phyloP scores from a whole-genome alignment of 1,284 basidiomycete species.

The Ganoderma boninense region DNA sequence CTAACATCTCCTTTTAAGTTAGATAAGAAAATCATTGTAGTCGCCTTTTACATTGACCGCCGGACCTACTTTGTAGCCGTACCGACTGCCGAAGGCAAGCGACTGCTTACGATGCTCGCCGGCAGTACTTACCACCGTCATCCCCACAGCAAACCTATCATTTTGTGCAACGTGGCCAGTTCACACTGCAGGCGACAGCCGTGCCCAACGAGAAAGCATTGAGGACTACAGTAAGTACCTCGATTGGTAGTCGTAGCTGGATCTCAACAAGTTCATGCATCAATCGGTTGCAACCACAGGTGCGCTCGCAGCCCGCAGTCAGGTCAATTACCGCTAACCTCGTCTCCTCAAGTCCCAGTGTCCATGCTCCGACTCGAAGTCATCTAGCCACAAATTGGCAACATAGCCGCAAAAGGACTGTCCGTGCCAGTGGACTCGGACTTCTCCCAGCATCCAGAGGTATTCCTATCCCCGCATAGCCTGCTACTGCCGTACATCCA shows the following conservation, averaged over 20 bases:
- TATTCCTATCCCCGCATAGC: constrained; percentile 9
- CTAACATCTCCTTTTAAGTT: background rate
- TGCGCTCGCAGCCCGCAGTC: background rate
- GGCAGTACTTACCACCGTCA: background rate
- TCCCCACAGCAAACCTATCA: background rate
- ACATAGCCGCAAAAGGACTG: background rate
- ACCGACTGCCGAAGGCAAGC: background rate
- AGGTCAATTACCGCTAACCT: background rate
- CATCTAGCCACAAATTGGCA: background rate
- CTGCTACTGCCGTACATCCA: background rate
- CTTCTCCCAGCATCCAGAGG: background rate
- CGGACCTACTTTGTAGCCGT: background rate
- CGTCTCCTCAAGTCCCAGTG: background rate
- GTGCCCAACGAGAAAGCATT: background rate
- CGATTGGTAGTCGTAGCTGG: background rate
- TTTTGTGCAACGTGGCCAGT: background rate
- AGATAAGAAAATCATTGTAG: background rate
- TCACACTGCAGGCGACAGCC: background rate
- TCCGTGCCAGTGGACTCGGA: background rate
- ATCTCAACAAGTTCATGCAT: background rate
- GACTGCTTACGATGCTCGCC: background rate
- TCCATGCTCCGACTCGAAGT: background rate
- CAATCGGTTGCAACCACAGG: background rate
- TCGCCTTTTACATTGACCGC: background rate
- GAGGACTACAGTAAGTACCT: no score